These are phyloP conservation scores for Ophiostoma piceae DNA, from an alignment of 2,329 filamentous ascomycete genomes.

Conservation along the genomic window DNA sequence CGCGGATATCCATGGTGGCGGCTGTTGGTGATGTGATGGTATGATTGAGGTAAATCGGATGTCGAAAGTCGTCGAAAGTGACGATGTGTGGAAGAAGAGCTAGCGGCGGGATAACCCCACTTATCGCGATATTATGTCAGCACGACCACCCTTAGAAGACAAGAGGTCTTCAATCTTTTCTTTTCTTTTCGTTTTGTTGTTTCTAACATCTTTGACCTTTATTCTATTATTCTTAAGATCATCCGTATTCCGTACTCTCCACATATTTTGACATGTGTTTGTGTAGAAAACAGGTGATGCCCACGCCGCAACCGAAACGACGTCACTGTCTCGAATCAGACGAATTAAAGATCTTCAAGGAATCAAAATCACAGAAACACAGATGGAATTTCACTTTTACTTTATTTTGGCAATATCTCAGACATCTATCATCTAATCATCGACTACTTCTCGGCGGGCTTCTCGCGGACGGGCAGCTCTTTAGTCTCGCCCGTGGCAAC, in stretches of 20 bases:
- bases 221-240: too few relatives aligned
- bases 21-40: neutral
- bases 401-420: neutral
- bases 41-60: neutral
- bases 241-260: too few relatives aligned
- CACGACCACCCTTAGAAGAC: too few relatives aligned
- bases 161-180: too few relatives aligned
- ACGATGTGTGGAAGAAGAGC: neutral
- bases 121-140: neutral
- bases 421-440: neutral
- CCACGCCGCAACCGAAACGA: too few relatives aligned
- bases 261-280: too few relatives aligned
- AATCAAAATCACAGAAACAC: too few relatives aligned
- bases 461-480: slow-evolving; percentile 30
- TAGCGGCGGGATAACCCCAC: neutral
- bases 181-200: too few relatives aligned
- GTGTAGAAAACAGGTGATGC: too few relatives aligned
- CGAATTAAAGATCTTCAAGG: too few relatives aligned
- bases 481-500: slow-evolving; percentile 31
- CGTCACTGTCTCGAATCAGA: too few relatives aligned
- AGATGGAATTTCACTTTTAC: neutral
- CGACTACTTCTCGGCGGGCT: slow-evolving; percentile 4
- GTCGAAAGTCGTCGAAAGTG: neutral
- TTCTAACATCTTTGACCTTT: too few relatives aligned
- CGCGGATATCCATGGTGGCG: slow-evolving; percentile 73